Conservation (phyloP, 768 basidiomycete genomes). For the Ramaria sp. region DNA sequence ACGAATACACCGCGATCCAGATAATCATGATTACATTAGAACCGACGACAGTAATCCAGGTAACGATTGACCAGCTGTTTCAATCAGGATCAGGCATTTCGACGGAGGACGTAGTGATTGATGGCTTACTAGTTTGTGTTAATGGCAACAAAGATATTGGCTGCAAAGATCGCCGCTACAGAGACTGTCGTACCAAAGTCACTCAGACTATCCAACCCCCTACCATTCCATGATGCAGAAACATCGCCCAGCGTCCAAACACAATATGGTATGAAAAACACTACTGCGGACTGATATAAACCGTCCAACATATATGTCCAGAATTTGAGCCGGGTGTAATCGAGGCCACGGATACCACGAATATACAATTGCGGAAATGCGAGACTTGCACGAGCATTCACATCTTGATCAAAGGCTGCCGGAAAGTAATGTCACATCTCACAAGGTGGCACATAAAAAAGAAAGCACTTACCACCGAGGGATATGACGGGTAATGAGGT, state of each 20-base stretch:
- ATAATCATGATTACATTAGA: constrained; percentile 72
- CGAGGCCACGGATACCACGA: constrained; percentile 85
- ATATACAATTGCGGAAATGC: constrained; percentile 95
- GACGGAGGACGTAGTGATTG: constrained; percentile 28
- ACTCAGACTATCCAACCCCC: constrained; percentile 62
- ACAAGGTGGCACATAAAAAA: background rate
- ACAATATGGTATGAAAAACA: constrained; percentile 79
- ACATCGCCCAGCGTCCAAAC: constrained; percentile 52
- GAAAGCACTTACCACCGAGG: constrained; percentile 57
- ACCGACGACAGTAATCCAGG: constrained; percentile 72
- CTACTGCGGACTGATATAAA: constrained; percentile 80
- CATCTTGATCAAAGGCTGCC: constrained; percentile 88
- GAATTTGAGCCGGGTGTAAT: constrained; percentile 87
- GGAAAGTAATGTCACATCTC: constrained; percentile 5
- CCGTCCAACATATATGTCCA: constrained; percentile 95
- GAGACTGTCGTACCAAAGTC: constrained; percentile 92
- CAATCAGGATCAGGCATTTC: background rate
- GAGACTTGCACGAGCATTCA: constrained; percentile 79
- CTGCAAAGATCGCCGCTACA: constrained; percentile 77
- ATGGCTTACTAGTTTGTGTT: constrained; percentile 78
- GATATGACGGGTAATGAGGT: constrained; percentile 88
- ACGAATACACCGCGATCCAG: constrained; percentile 88
- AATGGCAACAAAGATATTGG: constrained; percentile 83
- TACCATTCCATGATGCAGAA: constrained; percentile 68
- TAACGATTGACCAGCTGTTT: constrained; percentile 69